phyloP scores from a whole-genome alignment of 805 yeast species.

The Yarrowia phangngaensis region DNA sequence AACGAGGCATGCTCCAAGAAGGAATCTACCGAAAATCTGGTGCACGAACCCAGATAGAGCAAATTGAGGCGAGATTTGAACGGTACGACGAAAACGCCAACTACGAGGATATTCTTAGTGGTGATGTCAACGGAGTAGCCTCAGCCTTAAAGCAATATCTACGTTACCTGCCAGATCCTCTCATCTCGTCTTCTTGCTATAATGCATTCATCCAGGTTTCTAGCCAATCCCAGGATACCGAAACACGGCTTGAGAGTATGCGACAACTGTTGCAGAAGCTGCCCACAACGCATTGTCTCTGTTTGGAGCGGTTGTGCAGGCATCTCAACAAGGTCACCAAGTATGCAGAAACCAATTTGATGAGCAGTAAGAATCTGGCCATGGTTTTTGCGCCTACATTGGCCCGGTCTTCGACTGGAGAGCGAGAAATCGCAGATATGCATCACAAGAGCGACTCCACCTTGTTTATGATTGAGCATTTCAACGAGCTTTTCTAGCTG shows the following conservation, averaged over 20 bases:
- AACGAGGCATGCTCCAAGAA: constrained; percentile 68
- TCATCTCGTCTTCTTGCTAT: constrained; percentile 67
- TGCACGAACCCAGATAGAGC: constrained; percentile 60
- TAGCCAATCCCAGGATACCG: constrained; percentile 32
- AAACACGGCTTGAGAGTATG: constrained; percentile 45
- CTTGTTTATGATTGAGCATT: constrained; percentile 54
- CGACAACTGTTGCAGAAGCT: constrained; percentile 47
- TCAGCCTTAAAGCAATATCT: constrained; percentile 83
- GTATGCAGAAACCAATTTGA: constrained; percentile 58
- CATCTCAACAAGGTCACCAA: constrained; percentile 64
- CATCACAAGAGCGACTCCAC: constrained; percentile 72
- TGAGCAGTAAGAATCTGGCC: constrained; percentile 78
- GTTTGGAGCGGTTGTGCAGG: constrained; percentile 52
- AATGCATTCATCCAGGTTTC: constrained; percentile 58
- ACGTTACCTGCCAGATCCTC: constrained; percentile 78
- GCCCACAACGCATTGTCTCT: constrained; percentile 64
- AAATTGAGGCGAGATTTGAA: constrained; percentile 44
- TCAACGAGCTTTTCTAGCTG: constrained; percentile 22
- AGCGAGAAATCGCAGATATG: constrained; percentile 81
- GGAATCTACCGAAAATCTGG: constrained; percentile 93
- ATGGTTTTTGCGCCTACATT: constrained; percentile 95
- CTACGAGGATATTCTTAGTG: constrained; percentile 42
- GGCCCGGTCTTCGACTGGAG: constrained; percentile 72
- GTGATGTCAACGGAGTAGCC: constrained; percentile 83
- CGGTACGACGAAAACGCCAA: constrained; percentile 39